Percentiles rank a stretch among this genome's conserved stretches.
Evolutionary conservation across 176 grass and related monocot genomes (phyloP).

Genomic region (Pontederia crassipes): DNA sequence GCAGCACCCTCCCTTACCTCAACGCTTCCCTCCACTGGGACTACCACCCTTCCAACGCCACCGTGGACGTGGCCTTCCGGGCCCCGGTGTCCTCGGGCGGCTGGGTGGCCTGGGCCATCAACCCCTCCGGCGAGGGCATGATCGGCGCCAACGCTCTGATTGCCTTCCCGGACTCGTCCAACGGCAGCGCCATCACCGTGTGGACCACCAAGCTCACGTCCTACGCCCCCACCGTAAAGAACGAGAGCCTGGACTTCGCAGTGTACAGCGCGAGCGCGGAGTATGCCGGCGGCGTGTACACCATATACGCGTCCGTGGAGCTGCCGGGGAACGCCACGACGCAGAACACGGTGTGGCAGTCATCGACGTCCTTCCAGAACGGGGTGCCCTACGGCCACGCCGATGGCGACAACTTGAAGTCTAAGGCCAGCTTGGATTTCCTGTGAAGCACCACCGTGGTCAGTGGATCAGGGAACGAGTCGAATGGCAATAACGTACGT

Average conservation of each 20-base stretch:
- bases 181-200: constrained; percentile 28
- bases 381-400: constrained; percentile 4
- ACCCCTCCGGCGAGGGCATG: constrained; percentile 27
- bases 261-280: constrained; percentile 32
- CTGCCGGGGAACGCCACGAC: constrained; percentile 33
- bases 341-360: constrained; percentile 73
- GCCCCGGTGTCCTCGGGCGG: constrained; percentile 11
- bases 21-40: constrained; percentile 65
- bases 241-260: constrained; percentile 4
- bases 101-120: constrained; percentile 92
- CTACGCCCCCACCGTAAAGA: background rate
- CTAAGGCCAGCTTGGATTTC: constrained; percentile 29
- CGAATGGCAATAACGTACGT: constrained; percentile 65
- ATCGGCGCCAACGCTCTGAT: constrained; percentile 38
- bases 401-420: background rate
- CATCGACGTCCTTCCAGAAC: background rate
- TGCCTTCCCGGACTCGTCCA: constrained; percentile 30
- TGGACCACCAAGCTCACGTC: constrained; percentile 16
- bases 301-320: constrained; percentile 51
- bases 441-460: constrained; percentile 23
- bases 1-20: constrained; percentile 40
- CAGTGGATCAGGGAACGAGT: constrained; percentile 29
- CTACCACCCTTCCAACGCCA: constrained; percentile 56
- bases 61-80: constrained; percentile 61
- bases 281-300: constrained; percentile 43